Percentiles rank a stretch among this genome's conserved stretches.
Conservation (phyloP, 78 protist genomes). For the Monosiga brevicollis region DNA sequence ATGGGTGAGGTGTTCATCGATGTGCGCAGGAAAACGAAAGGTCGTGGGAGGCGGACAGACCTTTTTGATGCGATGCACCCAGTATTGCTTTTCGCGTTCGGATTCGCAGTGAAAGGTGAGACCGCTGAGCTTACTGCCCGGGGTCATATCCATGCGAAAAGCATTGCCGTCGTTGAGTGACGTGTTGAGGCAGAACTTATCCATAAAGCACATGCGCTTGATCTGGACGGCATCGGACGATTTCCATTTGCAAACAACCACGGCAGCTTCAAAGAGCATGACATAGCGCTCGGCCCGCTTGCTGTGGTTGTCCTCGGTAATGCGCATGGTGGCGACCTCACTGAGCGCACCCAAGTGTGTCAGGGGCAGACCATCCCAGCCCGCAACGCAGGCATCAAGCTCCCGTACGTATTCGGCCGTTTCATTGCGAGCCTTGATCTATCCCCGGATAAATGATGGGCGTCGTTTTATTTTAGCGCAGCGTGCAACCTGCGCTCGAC, state of each 20-base stretch:
- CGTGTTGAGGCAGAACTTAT: not conserved
- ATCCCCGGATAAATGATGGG: too few relatives aligned
- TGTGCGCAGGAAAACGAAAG: too few relatives aligned
- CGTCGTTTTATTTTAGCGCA: too few relatives aligned
- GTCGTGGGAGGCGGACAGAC: too few relatives aligned
- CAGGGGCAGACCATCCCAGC: not conserved
- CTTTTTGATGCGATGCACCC: too few relatives aligned
- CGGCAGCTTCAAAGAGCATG: not conserved
- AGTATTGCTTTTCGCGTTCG: too few relatives aligned
- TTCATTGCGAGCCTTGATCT: not conserved
- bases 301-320: not conserved
- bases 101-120: too few relatives aligned
- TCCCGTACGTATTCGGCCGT: not conserved
- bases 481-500: too few relatives aligned
- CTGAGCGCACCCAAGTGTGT: not conserved
- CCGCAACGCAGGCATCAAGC: not conserved
- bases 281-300: not conserved
- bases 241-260: not conserved
- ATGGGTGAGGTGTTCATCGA: too few relatives aligned
- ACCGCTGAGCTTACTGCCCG: too few relatives aligned
- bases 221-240: not conserved
- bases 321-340: not conserved
- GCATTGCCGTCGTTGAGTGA: not conserved
- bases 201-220: not conserved
- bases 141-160: not conserved